Base-by-base conservation (phyloP, 2,329 filamentous ascomycete species). In the Clonostachys sp. region DNA sequence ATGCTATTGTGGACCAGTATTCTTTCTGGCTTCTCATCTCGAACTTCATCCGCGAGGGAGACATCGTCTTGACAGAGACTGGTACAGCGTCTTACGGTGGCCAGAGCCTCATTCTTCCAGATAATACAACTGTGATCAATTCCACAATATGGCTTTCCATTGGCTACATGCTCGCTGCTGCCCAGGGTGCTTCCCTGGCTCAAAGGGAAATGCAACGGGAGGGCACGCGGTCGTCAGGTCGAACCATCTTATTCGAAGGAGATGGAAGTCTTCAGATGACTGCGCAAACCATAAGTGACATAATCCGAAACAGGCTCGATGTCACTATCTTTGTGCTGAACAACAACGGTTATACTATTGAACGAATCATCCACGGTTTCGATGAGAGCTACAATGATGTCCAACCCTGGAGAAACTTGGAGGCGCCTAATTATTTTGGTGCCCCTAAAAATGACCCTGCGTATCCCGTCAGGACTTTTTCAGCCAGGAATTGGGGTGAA, bases 321-420 rank as follows among this genome's bases (percentile, higher is more conserved):
- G 81, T 88, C 18, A 92, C 91, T 58, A 84, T 95, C 52, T 92
- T 95, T 63, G 76, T 94, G 52, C 86, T 95, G 55, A 90, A 87
- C 75, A 95, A 95, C 63, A 81, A 91, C 39, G 91, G 91, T 12
- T 95, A 87, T 69, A 94, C 90, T 10, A 94, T 95, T 63, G 91
- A 95, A 69, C 83, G 91, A 30, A 87, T 82, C 63, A 95, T 95
- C 59, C 90, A 95, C 65, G 89, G 89, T 46, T 86, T 86, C 82
- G 74, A 91, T 9, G 87, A 81, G 34, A 63, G 61, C 20, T 95
- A 95, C 72, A 95, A 96, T 60, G 88, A 95, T 60, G 84, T 95
- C 48, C 75, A 80, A 50, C 65, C 72, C 12, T 95, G 91, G 91
- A 75, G 85, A 44, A 87, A 85, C 72, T 82, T 80, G 62, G 80